A percentile compares a stretch with the other conserved stretches of the same genome.
These are phyloP conservation scores for Cladosporium austrohemisphaericum DNA, from an alignment of 2,329 filamentous ascomycete genomes.

Conservation along the genomic window DNA sequence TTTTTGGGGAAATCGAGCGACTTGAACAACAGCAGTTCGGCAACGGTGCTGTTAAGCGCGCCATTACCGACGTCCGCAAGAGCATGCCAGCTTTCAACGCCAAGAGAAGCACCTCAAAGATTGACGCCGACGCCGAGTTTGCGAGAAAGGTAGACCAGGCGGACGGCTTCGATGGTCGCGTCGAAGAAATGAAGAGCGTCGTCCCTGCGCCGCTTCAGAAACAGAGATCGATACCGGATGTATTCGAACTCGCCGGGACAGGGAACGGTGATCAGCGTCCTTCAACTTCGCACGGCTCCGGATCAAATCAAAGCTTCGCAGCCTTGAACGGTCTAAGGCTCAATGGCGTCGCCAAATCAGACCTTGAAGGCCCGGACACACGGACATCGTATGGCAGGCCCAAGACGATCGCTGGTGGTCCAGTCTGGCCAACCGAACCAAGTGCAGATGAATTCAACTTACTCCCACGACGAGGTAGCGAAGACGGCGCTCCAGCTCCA, in stretches of 20 bases:
- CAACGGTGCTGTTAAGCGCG: conserved; percentile 40
- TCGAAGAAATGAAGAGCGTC: conserved; percentile 11
- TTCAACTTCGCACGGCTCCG: conserved; percentile 23
- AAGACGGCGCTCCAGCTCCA: conserved; percentile 1
- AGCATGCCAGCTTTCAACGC: conserved; percentile 25
- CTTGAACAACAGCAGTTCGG: conserved; percentile 45
- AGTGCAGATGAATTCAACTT: not conserved
- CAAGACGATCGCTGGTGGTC: conserved; percentile 25
- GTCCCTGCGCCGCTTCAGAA: not conserved
- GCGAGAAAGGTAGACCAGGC: conserved; percentile 2
- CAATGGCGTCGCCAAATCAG: conserved; percentile 29
- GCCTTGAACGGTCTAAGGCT: conserved; percentile 31
- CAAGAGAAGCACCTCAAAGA: conserved; percentile 22
- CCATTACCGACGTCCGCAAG: conserved; percentile 29
- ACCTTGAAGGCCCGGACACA: conserved; percentile 16
- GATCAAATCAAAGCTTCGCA: conserved; percentile 14
- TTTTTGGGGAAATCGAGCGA: conserved; percentile 64
- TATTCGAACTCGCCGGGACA: conserved; percentile 27
- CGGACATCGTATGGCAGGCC: conserved; percentile 24
- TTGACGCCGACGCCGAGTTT: conserved; percentile 21
- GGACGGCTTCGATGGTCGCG: conserved; percentile 11
- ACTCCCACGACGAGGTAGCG: conserved; percentile 1
- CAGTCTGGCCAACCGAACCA: conserved; percentile 2
- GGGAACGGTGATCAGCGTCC: conserved; percentile 22
- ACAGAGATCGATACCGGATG: conserved; percentile 1